Evolutionary conservation across 768 basidiomycete genomes (phyloP).

Genomic region (Suillus clintonianus): DNA sequence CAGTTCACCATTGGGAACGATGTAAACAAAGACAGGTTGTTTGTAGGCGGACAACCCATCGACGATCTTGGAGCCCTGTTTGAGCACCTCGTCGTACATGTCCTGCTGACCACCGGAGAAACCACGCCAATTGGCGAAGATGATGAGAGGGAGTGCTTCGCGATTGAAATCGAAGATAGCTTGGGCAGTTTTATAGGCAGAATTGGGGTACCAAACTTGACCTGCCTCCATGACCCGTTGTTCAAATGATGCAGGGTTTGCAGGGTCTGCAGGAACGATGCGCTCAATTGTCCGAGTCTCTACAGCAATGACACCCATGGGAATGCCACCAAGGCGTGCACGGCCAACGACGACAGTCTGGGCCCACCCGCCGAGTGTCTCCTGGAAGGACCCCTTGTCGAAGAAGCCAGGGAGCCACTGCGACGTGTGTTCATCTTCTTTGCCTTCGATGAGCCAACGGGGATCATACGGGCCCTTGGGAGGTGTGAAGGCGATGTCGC

Average conservation of each 20-base stretch:
- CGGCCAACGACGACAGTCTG: slow-evolving; percentile 98
- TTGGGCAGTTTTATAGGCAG: slow-evolving; percentile 98
- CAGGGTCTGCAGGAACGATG: slow-evolving; percentile 95
- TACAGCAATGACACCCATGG: slow-evolving; percentile 96
- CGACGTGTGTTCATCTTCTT: slow-evolving; percentile 76
- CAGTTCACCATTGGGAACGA: slow-evolving; percentile 97
- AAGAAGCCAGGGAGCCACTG: slow-evolving; percentile 92
- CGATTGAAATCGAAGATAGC: slow-evolving; percentile 99
- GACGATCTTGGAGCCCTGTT: slow-evolving; percentile 98
- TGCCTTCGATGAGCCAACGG: slow-evolving; percentile 97
- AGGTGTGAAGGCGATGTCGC: slow-evolving; percentile 85
- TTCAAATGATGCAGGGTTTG: slow-evolving; percentile 95
- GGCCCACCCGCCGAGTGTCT: slow-evolving; percentile 98
- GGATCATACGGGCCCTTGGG: slow-evolving; percentile 97
- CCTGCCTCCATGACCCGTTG: slow-evolving; percentile 99
- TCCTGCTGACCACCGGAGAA: slow-evolving; percentile 99
- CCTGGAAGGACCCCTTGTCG: slow-evolving; percentile 97
- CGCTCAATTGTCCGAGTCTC: slow-evolving; percentile 98
- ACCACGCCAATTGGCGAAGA: slow-evolving; percentile 99
- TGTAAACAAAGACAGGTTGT: slow-evolving; percentile 97
- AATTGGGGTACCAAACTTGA: slow-evolving; percentile 99
- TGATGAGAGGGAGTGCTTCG: slow-evolving; percentile 94
- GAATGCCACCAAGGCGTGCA: slow-evolving; percentile 94
- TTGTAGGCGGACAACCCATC: slow-evolving; percentile 97
- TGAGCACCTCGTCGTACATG: slow-evolving; percentile 97